Conservation (phyloP, 2,329 filamentous ascomycete genomes). For the Arthroderma sp. region DNA sequence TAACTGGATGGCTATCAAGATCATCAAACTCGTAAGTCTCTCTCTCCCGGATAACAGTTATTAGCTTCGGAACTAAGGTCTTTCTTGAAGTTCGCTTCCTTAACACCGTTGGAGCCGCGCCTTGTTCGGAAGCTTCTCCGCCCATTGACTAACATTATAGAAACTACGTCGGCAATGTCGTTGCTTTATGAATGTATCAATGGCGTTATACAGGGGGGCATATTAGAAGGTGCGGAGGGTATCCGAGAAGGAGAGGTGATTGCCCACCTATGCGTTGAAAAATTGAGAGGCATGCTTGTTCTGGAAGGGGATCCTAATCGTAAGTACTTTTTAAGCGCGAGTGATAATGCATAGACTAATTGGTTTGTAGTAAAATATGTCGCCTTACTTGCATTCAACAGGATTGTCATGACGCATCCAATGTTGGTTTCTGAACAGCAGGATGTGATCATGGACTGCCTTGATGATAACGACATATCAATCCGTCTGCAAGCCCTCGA, state of each 20-base stretch:
- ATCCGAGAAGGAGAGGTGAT: conserved; percentile 78
- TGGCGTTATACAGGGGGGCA: conserved; percentile 92
- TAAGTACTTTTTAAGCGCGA: conserved; percentile 35
- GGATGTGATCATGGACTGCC: conserved; percentile 90
- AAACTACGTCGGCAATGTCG: conserved; percentile 95
- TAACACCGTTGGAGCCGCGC: conserved; percentile 84
- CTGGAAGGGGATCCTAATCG: conserved; percentile 86
- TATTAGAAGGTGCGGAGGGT: conserved; percentile 70
- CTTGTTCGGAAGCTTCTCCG: conserved; percentile 83
- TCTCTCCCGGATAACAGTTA: background rate
- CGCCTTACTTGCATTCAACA: conserved; percentile 85
- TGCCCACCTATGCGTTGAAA: conserved; percentile 79
- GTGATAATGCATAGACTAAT: conserved; percentile 7
- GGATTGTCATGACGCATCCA: conserved; percentile 80
- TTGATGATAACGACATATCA: conserved; percentile 90
- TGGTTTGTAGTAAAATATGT: conserved; percentile 74
- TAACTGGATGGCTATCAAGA: conserved; percentile 99
- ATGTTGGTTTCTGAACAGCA: conserved; percentile 82
- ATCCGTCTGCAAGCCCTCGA: conserved; percentile 89
- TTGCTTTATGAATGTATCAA: conserved; percentile 96
- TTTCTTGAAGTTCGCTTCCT: conserved; percentile 62
- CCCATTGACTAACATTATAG: conserved; percentile 82
- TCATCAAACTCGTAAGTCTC: conserved; percentile 74
- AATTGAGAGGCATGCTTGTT: conserved; percentile 86
- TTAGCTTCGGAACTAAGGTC: conserved; percentile 14